Conservation (phyloP, 176 grass and related monocot genomes). For the Carex scoparia region DNA sequence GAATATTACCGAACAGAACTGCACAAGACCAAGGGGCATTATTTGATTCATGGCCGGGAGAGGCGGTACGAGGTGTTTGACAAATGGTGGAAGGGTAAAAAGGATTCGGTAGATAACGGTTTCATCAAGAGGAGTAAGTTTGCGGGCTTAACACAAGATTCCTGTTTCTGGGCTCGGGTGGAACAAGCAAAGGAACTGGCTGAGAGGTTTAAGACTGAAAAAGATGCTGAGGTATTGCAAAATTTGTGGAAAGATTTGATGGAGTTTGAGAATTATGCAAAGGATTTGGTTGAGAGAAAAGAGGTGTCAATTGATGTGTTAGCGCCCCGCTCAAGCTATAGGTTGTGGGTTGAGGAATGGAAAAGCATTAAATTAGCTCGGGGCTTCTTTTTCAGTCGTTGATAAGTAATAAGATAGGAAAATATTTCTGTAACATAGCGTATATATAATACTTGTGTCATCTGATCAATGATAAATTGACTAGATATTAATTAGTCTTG, state of each 20-base stretch:
- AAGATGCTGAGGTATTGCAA: not conserved
- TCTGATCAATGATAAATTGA: not conserved
- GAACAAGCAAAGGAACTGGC: conserved; percentile 60
- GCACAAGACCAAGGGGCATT: conserved; percentile 55
- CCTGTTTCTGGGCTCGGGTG: conserved; percentile 91
- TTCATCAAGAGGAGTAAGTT: conserved; percentile 58
- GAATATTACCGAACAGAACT: conserved; percentile 57
- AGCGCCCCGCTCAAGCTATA: conserved; percentile 83
- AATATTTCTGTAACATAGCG: not conserved
- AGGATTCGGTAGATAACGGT: not conserved
- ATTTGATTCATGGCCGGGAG: conserved; percentile 69
- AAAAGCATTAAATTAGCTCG: conserved; percentile 50
- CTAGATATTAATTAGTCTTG: not conserved
- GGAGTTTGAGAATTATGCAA: conserved; percentile 60
- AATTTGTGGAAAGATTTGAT: conserved; percentile 35
- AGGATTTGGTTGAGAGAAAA: conserved; percentile 53
- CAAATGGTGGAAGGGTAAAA: conserved; percentile 70
- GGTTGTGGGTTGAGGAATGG: conserved; percentile 65
- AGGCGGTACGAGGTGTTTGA: conserved; percentile 80
- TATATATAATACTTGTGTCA: not conserved
- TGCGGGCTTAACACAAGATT: conserved; percentile 89
- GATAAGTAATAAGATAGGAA: not conserved
- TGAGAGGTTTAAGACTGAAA: conserved; percentile 31
- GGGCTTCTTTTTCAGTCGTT: not conserved
- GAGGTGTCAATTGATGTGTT: conserved; percentile 82